These are phyloP conservation scores for Aspergillus candidus DNA, from an alignment of 2,329 filamentous ascomycete genomes.

Conservation along the genomic window DNA sequence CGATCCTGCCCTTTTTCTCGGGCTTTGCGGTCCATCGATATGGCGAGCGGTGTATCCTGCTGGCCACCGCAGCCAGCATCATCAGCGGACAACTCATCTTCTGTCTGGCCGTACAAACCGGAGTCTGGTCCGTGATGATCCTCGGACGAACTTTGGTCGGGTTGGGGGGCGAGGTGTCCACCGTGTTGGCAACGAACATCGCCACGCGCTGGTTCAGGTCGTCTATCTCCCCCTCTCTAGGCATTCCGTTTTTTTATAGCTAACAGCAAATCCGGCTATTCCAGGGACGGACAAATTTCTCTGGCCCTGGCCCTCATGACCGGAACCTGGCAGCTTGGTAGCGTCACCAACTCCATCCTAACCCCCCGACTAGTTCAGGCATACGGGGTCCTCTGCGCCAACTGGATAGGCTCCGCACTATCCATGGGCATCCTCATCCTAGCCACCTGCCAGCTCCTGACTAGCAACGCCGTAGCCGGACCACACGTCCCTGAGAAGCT, in stretches of 20 bases:
- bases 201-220: constrained; percentile 1
- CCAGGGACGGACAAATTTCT: no score
- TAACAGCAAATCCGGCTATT: not conserved
- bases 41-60: constrained; percentile 1
- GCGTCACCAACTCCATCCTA: constrained; percentile 4
- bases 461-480: not conserved
- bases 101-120: not conserved
- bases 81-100: not conserved
- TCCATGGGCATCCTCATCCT: not conserved
- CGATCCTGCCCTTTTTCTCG: constrained; percentile 3
- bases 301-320: no score
- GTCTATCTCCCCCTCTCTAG: no score
- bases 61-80: not conserved
- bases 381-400: not conserved
- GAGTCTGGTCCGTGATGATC: not conserved
- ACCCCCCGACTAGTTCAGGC: not conserved
- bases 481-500: no score
- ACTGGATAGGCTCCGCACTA: constrained; percentile 2
- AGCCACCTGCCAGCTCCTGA: not conserved
- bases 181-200: constrained; percentile 6
- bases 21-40: constrained; percentile 3
- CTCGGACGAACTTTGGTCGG: constrained; percentile 3
- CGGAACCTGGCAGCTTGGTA: constrained; percentile 1
- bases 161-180: constrained; percentile 3
- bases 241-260: not conserved